These are phyloP conservation scores for Haplosporangium sp. DNA, from an alignment of 371 early-diverging fungal genomes.

Conservation along the genomic window DNA sequence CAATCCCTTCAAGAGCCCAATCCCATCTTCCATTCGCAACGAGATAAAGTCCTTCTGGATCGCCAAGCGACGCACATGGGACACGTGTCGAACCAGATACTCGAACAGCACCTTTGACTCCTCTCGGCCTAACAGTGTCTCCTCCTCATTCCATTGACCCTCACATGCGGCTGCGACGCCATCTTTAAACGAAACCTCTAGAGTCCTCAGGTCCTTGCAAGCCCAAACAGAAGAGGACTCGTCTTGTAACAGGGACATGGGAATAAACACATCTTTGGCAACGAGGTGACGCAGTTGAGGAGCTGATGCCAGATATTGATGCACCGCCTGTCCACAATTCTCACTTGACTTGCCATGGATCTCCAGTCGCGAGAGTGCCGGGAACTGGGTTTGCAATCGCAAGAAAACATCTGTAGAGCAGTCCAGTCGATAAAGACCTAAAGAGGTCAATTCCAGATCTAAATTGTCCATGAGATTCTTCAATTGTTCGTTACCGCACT, in stretches of 20 bases:
- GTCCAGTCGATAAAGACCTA: constrained; percentile 10
- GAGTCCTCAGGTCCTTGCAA: constrained; percentile 6
- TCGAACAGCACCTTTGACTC: constrained; percentile 6
- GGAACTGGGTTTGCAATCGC: constrained; percentile 4
- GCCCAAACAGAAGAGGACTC: not conserved
- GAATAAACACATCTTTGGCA: constrained; percentile 8
- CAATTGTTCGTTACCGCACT: not conserved
- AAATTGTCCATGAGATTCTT: not conserved
- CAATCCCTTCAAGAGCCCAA: constrained; percentile 5
- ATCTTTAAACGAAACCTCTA: constrained; percentile 4
- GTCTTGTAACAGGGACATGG: constrained; percentile 1
- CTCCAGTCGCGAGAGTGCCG: constrained; percentile 9
- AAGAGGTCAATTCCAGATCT: not conserved
- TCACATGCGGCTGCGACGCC: not conserved
- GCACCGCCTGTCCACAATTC: not conserved
- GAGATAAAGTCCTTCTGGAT: constrained; percentile 3
- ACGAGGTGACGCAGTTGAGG: constrained; percentile 6
- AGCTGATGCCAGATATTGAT: not conserved
- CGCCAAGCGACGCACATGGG: not conserved
- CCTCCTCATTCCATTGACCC: not conserved
- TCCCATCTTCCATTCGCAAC: constrained; percentile 7
- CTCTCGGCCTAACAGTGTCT: not conserved
- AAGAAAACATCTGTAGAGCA: constrained; percentile 1
- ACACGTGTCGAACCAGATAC: constrained; percentile 7
- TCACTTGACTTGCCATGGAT: constrained; percentile 1